Conservation (phyloP, 2,329 filamentous ascomycete genomes). For the Fonsecaea pedrosoi region DNA sequence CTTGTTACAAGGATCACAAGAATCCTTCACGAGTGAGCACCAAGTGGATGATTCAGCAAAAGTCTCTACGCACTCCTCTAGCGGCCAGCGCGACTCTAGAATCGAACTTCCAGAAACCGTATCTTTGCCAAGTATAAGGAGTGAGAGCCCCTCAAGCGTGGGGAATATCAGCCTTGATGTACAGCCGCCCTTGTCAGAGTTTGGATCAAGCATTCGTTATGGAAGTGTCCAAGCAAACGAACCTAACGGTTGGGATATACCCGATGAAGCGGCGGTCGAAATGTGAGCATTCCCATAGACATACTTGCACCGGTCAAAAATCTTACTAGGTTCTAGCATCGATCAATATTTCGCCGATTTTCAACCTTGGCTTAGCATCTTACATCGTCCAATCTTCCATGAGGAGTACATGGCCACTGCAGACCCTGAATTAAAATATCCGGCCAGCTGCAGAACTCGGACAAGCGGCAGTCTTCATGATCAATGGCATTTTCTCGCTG, state of each 20-base stretch:
- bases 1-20: too few relatives aligned
- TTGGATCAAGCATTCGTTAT: too few relatives aligned
- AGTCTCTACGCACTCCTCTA: too few relatives aligned
- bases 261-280: constrained; percentile 8
- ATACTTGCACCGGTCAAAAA: neutral
- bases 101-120: too few relatives aligned
- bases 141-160: too few relatives aligned
- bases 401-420: constrained; percentile 5
- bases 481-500: constrained; percentile 18
- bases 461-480: constrained; percentile 13
- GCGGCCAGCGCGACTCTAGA: too few relatives aligned
- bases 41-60: too few relatives aligned
- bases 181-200: too few relatives aligned
- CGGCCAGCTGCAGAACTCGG: neutral
- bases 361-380: constrained; percentile 11
- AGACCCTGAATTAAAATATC: neutral
- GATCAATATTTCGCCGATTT: constrained; percentile 16
- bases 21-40: too few relatives aligned
- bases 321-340: neutral
- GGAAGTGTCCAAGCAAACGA: too few relatives aligned
- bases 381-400: constrained; percentile 17
- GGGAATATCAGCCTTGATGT: too few relatives aligned
- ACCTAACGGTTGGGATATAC: constrained; percentile 20
- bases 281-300: constrained; percentile 12
- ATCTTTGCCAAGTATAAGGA: too few relatives aligned